Percentiles rank a stretch among this genome's conserved stretches.
Conservation (phyloP, 371 early-diverging fungal genomes). For the Gilbertella persicaria region DNA sequence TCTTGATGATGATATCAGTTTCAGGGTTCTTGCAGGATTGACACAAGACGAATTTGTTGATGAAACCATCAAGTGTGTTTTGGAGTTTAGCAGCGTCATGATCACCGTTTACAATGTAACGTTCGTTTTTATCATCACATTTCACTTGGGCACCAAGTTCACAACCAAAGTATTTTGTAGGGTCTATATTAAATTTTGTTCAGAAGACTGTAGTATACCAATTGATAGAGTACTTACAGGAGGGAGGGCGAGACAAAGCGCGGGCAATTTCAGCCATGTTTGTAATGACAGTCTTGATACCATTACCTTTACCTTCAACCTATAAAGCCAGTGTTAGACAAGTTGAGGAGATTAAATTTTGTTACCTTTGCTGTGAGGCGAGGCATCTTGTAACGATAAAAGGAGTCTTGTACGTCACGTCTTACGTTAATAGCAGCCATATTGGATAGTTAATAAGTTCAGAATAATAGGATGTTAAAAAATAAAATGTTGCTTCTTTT, state of each 20-base stretch:
- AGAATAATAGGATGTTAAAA: conserved; percentile 7
- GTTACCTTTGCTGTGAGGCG: conserved; percentile 79
- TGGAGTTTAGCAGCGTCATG: conserved; percentile 94
- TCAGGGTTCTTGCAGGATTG: conserved; percentile 97
- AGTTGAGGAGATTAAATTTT: not conserved
- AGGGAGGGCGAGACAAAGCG: conserved; percentile 91
- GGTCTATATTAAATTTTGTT: conserved; percentile 43
- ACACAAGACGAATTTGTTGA: conserved; percentile 97
- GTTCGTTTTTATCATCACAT: conserved; percentile 87
- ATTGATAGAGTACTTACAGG: conserved; percentile 51
- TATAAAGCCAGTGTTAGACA: conserved; percentile 22
- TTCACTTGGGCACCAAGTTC: conserved; percentile 97
- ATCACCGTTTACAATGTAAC: conserved; percentile 97
- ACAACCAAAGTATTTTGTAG: conserved; percentile 95
- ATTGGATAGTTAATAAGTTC: conserved; percentile 34
- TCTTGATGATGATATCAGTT: conserved; percentile 81
- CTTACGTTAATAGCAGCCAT: conserved; percentile 87
- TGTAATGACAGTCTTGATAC: conserved; percentile 98
- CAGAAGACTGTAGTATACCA: not conserved
- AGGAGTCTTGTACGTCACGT: conserved; percentile 88
- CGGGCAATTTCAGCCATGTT: conserved; percentile 97
- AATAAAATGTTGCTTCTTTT: conserved; percentile 40
- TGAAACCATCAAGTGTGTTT: conserved; percentile 90
- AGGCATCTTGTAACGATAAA: conserved; percentile 99
- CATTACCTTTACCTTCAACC: conserved; percentile 99